Conservation (phyloP, 192 early-diverging fungal genomes). For the Backusella circina region DNA sequence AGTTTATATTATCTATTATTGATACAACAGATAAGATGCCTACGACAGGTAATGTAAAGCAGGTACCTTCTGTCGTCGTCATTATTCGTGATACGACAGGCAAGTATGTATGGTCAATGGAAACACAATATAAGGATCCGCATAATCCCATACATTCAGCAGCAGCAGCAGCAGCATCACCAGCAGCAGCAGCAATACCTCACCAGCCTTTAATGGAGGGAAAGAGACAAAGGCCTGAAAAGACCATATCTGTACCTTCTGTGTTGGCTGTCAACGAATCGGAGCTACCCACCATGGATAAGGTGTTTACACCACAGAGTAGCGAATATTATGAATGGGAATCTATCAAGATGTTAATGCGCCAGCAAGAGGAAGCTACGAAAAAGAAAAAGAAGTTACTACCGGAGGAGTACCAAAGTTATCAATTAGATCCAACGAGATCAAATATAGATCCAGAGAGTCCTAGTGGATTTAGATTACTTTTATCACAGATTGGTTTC, state of each 20-base stretch:
- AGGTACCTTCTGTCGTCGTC: conserved; percentile 48
- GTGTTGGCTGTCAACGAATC: conserved; percentile 17
- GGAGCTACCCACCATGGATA: conserved; percentile 33
- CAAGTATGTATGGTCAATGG: conserved; percentile 64
- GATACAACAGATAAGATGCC: conserved; percentile 33
- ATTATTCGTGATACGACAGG: conserved; percentile 69
- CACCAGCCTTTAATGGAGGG: neutral
- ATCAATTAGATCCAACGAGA: conserved; percentile 11
- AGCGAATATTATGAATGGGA: conserved; percentile 33
- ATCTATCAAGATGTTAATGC: conserved; percentile 19
- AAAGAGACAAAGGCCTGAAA: neutral
- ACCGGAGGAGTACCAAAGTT: conserved; percentile 1
- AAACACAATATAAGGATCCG: conserved; percentile 47
- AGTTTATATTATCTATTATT: conserved; percentile 64
- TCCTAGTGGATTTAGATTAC: conserved; percentile 51
- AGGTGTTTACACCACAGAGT: conserved; percentile 27
- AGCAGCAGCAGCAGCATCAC: neutral
- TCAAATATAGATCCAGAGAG: conserved; percentile 35
- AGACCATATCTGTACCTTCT: neutral
- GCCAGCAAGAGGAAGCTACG: conserved; percentile 24
- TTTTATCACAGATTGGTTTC: conserved; percentile 65
- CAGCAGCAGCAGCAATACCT: neutral
- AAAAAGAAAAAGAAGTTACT: neutral
- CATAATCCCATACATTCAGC: neutral
- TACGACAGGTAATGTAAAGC: neutral